These are phyloP conservation scores for Calocera viscosa DNA, from an alignment of 768 basidiomycete genomes.

Conservation along the genomic window DNA sequence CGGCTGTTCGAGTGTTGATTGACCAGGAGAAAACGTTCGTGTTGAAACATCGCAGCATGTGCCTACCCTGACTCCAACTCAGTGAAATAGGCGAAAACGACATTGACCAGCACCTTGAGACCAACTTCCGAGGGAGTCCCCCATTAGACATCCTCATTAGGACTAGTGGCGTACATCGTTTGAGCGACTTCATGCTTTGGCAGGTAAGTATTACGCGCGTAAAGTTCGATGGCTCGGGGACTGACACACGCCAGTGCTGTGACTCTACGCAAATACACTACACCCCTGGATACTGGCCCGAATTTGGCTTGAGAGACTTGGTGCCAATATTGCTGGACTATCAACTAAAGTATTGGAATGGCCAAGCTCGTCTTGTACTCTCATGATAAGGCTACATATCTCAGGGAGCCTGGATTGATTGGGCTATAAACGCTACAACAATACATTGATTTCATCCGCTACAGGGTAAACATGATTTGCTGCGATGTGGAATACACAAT, in stretches of 20 bases:
- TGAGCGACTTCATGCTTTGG: conserved; percentile 90
- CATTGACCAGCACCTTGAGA: conserved; percentile 56
- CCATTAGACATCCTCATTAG: conserved; percentile 83
- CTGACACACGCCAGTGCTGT: conserved; percentile 41
- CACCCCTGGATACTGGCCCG: conserved; percentile 76
- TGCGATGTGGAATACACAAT: not conserved
- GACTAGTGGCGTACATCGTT: conserved; percentile 77
- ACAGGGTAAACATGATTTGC: not conserved
- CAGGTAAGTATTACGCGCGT: conserved; percentile 48
- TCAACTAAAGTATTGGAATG: conserved; percentile 59
- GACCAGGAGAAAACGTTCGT: conserved; percentile 12
- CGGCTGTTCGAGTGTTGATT: conserved; percentile 46
- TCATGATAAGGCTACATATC: not conserved
- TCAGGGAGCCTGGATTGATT: too few species aligned
- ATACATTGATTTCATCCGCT: conserved; percentile 8
- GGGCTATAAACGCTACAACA: not conserved
- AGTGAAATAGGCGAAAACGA: conserved; percentile 53
- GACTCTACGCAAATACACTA: conserved; percentile 84
- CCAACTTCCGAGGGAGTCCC: conserved; percentile 49
- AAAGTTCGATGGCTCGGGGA: conserved; percentile 10
- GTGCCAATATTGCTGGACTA: conserved; percentile 78
- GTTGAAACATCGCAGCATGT: conserved; percentile 18
- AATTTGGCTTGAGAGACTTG: conserved; percentile 78
- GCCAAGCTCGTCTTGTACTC: not conserved
- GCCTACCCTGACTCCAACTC: not conserved